Conservation (phyloP, 2,329 filamentous ascomycete species). For the Cladosporium sp. region DNA sequence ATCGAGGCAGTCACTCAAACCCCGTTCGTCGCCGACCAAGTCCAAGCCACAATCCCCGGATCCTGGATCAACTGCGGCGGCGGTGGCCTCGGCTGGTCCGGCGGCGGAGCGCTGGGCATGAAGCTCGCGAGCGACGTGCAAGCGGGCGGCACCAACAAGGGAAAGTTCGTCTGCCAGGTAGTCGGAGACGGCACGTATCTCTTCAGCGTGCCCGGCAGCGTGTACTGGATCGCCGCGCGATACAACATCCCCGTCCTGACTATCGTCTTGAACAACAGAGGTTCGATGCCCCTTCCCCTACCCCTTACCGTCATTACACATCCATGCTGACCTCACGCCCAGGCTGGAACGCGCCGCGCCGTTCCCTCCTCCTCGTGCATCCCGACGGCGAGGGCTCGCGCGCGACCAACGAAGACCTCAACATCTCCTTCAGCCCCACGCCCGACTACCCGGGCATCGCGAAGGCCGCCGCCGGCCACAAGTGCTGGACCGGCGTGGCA, state of each 20-base stretch:
- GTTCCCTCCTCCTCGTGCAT: constrained; percentile 58
- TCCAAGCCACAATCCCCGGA: constrained; percentile 61
- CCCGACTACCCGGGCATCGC: constrained; percentile 65
- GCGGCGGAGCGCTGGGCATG: constrained; percentile 67
- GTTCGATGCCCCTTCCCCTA: constrained; percentile 16
- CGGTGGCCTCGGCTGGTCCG: constrained; percentile 74
- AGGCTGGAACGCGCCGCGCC: constrained; percentile 61
- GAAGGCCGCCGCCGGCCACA: constrained; percentile 57
- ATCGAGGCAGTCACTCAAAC: constrained; percentile 74
- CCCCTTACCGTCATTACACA: background rate
- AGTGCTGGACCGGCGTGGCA: constrained; percentile 56
- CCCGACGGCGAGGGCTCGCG: constrained; percentile 57
- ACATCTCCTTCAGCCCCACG: constrained; percentile 60
- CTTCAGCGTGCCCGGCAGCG: constrained; percentile 58
- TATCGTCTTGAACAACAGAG: constrained; percentile 64
- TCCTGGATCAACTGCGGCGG: constrained; percentile 78
- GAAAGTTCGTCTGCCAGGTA: constrained; percentile 57
- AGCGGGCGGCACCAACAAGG: constrained; percentile 44
- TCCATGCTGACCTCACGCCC: background rate
- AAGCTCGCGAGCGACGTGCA: constrained; percentile 60
- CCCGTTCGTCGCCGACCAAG: constrained; percentile 60
- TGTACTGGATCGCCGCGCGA: constrained; percentile 62
- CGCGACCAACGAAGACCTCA: constrained; percentile 57
- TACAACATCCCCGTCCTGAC: constrained; percentile 62
- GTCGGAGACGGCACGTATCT: constrained; percentile 64